Percentiles rank a stretch among this genome's conserved stretches.
Evolutionary conservation across 2,329 filamentous ascomycete genomes (phyloP).

Genomic region (Sclerotinia nivalis): DNA sequence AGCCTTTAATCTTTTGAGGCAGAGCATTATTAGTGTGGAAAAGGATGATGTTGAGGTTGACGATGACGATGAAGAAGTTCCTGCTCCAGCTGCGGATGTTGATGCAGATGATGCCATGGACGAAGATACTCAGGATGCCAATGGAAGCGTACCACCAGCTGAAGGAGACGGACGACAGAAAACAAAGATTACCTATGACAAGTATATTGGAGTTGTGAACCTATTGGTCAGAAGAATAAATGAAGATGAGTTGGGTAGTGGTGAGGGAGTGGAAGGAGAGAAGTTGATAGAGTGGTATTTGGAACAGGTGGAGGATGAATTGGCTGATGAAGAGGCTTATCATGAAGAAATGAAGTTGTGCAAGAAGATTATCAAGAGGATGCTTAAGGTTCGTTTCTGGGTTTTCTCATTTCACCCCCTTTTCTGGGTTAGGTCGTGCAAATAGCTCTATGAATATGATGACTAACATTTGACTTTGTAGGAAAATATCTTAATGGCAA

Average conservation of each 20-base stretch:
- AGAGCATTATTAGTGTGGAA: slow-evolving; percentile 96
- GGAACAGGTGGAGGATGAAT: slow-evolving; percentile 82
- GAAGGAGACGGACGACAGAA: slow-evolving; percentile 46
- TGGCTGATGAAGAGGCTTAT: slow-evolving; percentile 79
- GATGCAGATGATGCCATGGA: slow-evolving; percentile 56
- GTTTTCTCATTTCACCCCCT: slow-evolving; percentile 29
- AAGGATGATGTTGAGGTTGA: slow-evolving; percentile 78
- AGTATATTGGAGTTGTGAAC: slow-evolving; percentile 90
- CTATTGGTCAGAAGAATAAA: slow-evolving; percentile 79
- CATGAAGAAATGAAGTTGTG: slow-evolving; percentile 72
- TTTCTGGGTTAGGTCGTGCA: slow-evolving; percentile 39
- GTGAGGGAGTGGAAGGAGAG: slow-evolving; percentile 83
- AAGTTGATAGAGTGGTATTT: slow-evolving; percentile 86
- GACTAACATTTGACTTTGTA: slow-evolving; percentile 56
- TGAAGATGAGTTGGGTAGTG: slow-evolving; percentile 72
- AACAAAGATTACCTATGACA: slow-evolving; percentile 92
- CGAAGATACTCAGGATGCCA: slow-evolving; percentile 43
- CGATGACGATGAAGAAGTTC: slow-evolving; percentile 44
- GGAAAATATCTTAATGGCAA: slow-evolving; percentile 86
- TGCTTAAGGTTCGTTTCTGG: slow-evolving; percentile 76
- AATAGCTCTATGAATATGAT: slow-evolving; percentile 34
- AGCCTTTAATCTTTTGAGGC: slow-evolving; percentile 85
- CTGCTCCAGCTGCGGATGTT: slow-evolving; percentile 44
- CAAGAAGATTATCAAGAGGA: slow-evolving; percentile 86
- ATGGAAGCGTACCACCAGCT: slow-evolving; percentile 40